phyloP scores from a whole-genome alignment of 768 basidiomycete species.

The Rhizopogon vinicolor region DNA sequence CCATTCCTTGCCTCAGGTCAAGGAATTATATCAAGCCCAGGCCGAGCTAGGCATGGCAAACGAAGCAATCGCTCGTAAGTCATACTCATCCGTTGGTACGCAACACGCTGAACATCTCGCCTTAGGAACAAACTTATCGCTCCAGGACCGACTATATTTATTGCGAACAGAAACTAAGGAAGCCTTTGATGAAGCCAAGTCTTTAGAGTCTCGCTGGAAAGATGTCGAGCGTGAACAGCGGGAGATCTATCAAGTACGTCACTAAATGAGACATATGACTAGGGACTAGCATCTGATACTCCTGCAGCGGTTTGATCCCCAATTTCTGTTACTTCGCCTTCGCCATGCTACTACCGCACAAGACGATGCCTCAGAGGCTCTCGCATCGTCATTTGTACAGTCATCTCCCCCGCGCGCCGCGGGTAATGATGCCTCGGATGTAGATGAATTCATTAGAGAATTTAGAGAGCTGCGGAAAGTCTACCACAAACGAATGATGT shows the following conservation, averaged over 20 bases:
- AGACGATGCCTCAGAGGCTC: slow-evolving; percentile 82
- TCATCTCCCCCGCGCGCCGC: slow-evolving; percentile 34
- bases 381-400: slow-evolving; percentile 82
- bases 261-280: neutral
- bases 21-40: slow-evolving; percentile 70
- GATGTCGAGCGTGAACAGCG: slow-evolving; percentile 85
- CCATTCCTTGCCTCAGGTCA: slow-evolving; percentile 71
- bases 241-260: slow-evolving; percentile 78
- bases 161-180: slow-evolving; percentile 81
- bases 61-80: slow-evolving; percentile 80
- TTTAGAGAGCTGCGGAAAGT: slow-evolving; percentile 84
- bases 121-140: slow-evolving; percentile 67
- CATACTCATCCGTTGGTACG: slow-evolving; percentile 6
- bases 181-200: slow-evolving; percentile 83
- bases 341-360: slow-evolving; percentile 86
- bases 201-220: slow-evolving; percentile 78
- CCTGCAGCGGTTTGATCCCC: slow-evolving; percentile 74
- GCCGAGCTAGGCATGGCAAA: slow-evolving; percentile 80
- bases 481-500: slow-evolving; percentile 93
- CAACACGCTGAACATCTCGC: slow-evolving; percentile 4
- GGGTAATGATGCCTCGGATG: slow-evolving; percentile 36
- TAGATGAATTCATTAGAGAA: slow-evolving; percentile 84
- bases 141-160: slow-evolving; percentile 72
- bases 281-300: slow-evolving; percentile 5
- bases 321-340: slow-evolving; percentile 85